phyloP scores from a whole-genome alignment of 345 rosid species.

The Turnera subulata region DNA sequence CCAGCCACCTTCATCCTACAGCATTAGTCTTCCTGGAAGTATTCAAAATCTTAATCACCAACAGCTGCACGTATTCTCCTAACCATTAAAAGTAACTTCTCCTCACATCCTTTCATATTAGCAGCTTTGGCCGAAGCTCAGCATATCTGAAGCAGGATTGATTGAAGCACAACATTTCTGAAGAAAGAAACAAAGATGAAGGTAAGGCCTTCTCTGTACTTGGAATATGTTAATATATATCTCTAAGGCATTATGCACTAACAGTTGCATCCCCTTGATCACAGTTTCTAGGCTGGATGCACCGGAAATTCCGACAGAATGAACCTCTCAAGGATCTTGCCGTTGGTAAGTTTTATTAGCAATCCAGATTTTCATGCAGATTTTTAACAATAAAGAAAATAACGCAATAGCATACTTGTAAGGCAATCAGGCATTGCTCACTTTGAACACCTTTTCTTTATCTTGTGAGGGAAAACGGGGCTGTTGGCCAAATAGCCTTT shows the following conservation, averaged over 20 bases:
- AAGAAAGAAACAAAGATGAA: neutral
- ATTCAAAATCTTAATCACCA: conserved; percentile 19
- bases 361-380: neutral
- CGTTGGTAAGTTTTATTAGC: conserved; percentile 39
- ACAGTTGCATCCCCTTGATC: conserved; percentile 13
- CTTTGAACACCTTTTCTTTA: neutral
- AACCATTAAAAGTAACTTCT: conserved; percentile 22
- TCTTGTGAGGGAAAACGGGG: neutral
- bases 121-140: conserved; percentile 19
- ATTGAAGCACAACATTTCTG: neutral
- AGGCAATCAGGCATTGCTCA: no score
- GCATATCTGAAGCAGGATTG: conserved; percentile 34
- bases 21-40: conserved; percentile 10
- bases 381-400: neutral
- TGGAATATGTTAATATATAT: neutral
- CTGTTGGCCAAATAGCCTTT: no score
- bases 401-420: no score
- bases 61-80: conserved; percentile 9
- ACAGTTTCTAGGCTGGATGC: conserved; percentile 89
- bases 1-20: conserved; percentile 30
- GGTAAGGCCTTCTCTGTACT: no score
- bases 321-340: conserved; percentile 57
- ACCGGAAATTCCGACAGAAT: conserved; percentile 66
- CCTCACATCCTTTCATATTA: conserved; percentile 12
- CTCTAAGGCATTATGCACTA: conserved; percentile 8